These are phyloP conservation scores for Stylonectria norvegica DNA, from an alignment of 2,329 filamentous ascomycete species.

Conservation along the genomic window DNA sequence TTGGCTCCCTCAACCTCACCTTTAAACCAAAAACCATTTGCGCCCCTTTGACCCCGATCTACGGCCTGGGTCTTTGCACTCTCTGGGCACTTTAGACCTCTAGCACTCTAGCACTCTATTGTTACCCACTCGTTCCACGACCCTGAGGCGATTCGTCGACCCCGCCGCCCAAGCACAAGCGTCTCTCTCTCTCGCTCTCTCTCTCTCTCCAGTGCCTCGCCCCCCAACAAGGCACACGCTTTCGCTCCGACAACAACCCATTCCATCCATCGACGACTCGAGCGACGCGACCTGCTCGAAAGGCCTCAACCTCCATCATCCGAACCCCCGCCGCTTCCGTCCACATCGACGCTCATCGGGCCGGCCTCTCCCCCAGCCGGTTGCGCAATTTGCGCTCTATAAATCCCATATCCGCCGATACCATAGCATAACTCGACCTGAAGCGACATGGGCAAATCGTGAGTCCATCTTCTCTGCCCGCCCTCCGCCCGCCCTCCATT, in stretches of 20 bases:
- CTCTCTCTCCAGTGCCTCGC: neutral
- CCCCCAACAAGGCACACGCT: neutral
- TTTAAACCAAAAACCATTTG: neutral
- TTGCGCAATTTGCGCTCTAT: slow-evolving; percentile 27
- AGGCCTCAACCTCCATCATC: neutral
- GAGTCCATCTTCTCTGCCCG: slow-evolving; percentile 32
- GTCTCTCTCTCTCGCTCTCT: too few relatives aligned
- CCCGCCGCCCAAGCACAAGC: too few relatives aligned
- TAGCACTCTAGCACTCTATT: too few relatives aligned
- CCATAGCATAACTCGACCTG: slow-evolving; percentile 6
- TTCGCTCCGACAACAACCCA: neutral
- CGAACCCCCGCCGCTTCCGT: neutral
- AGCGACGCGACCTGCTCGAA: neutral
- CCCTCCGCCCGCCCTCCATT: slow-evolving; percentile 1
- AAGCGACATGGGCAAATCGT: slow-evolving; percentile 52
- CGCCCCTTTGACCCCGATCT: neutral
- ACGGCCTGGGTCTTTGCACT: neutral
- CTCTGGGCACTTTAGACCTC: too few relatives aligned
- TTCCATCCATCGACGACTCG: too few relatives aligned
- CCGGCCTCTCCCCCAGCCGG: slow-evolving; percentile 10
- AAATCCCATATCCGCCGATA: slow-evolving; percentile 12
- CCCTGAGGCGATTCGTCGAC: too few relatives aligned
- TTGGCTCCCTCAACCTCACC: neutral
- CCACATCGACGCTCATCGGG: neutral
- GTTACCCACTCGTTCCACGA: slow-evolving; percentile 1